Conservation (phyloP, 495 filamentous ascomycete species). For the Aspergillus taichungensis region DNA sequence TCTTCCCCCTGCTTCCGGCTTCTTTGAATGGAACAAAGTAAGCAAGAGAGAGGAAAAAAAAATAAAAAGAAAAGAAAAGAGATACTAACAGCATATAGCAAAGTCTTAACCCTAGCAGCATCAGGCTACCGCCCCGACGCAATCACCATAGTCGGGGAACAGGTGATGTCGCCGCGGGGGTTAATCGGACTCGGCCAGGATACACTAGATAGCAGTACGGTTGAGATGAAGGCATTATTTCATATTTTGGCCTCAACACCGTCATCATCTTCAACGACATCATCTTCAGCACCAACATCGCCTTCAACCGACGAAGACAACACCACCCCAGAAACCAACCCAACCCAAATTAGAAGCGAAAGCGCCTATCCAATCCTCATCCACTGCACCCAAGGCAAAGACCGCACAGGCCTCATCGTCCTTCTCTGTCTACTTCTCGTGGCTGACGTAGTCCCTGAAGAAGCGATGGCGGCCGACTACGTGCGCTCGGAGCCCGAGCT, state of each 20-base stretch:
- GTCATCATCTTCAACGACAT: background rate
- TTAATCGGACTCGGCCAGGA: slow-evolving; percentile 57
- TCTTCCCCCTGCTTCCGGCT: background rate
- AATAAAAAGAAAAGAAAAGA: background rate
- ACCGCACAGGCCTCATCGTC: slow-evolving; percentile 70
- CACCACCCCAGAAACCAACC: background rate
- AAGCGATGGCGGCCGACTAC: slow-evolving; percentile 60
- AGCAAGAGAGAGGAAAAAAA: background rate
- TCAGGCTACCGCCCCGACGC: slow-evolving; percentile 59
- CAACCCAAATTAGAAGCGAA: no score
- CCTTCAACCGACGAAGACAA: background rate
- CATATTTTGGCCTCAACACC: slow-evolving; percentile 28
- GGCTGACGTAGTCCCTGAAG: slow-evolving; percentile 41
- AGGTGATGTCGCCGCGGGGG: slow-evolving; percentile 61
- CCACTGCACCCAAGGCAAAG: slow-evolving; percentile 87
- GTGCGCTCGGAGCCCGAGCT: slow-evolving; percentile 53
- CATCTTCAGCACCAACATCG: background rate
- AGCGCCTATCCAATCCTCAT: slow-evolving; percentile 52
- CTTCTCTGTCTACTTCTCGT: slow-evolving; percentile 50
- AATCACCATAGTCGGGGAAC: slow-evolving; percentile 53
- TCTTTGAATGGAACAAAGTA: background rate
- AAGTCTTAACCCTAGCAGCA: slow-evolving; percentile 49
- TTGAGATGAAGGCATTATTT: slow-evolving; percentile 54
- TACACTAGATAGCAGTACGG: slow-evolving; percentile 51
- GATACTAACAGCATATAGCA: slow-evolving; percentile 26